Conservation (phyloP, 73 alveolate species). For the Symbiodinium natans region DNA sequence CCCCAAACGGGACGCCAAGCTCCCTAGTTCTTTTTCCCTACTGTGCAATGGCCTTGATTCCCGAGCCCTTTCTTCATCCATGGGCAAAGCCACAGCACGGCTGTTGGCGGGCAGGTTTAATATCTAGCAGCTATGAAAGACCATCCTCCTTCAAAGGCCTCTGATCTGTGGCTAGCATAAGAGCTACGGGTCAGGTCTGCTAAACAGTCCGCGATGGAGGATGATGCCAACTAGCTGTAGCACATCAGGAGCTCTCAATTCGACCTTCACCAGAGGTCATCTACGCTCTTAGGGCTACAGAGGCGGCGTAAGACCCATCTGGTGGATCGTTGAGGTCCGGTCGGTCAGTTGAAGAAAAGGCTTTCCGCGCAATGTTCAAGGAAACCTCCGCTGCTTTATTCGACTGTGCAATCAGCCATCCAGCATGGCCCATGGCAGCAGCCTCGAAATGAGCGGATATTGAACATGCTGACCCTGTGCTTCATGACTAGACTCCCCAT, state of each 20-base stretch:
- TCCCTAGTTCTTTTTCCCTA: neutral
- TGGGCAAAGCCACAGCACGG: neutral
- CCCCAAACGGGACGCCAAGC: too few relatives aligned
- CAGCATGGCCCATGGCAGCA: neutral
- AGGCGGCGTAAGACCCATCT: neutral
- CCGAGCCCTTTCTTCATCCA: neutral
- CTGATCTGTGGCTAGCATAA: too few relatives aligned
- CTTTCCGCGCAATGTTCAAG: too few relatives aligned
- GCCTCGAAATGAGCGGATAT: conserved; percentile 1
- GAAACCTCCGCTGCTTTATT: neutral
- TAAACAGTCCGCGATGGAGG: neutral
- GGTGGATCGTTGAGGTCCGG: neutral
- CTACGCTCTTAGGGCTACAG: neutral
- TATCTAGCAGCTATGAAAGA: neutral
- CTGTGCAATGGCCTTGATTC: neutral
- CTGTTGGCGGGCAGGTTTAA: neutral
- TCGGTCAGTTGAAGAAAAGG: neutral
- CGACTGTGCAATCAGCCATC: conserved; percentile 6
- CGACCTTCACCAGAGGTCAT: neutral
- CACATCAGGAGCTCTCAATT: neutral
- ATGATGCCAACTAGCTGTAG: neutral
- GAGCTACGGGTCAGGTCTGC: too few relatives aligned
- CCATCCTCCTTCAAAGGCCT: conserved; percentile 14
- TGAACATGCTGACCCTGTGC: neutral
- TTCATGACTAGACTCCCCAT: neutral